Conservation (phyloP, 768 basidiomycete genomes). For the Krasilnikovozyma curviuscula region DNA sequence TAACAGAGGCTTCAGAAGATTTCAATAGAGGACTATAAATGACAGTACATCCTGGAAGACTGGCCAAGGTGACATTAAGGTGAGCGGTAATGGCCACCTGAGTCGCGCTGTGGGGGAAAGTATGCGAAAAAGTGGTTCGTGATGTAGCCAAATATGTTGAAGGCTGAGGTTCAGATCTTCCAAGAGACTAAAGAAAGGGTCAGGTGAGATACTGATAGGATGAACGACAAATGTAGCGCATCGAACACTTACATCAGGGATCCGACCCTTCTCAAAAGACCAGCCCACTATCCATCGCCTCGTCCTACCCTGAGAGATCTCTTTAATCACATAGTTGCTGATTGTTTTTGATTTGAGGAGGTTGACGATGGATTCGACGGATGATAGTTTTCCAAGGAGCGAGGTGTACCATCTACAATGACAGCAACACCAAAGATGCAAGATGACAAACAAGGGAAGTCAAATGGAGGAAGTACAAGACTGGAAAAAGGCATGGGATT, state of each 20-base stretch:
- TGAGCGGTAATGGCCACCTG: no score
- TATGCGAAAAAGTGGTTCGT: no score
- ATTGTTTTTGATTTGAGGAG: conserved; percentile 37
- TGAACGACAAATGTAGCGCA: conserved; percentile 30
- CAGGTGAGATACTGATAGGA: not conserved
- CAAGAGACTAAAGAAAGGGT: no score
- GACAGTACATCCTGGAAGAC: no score
- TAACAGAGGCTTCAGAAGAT: no score
- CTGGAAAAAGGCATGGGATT: not conserved
- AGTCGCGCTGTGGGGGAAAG: no score
- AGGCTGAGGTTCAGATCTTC: no score
- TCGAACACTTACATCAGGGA: conserved; percentile 52
- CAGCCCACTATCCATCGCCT: conserved; percentile 83
- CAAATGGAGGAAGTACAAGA: not conserved
- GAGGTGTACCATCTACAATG: conserved; percentile 68
- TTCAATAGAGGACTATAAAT: no score
- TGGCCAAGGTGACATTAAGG: no score
- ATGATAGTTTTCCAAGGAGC: conserved; percentile 71
- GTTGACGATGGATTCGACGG: conserved; percentile 43
- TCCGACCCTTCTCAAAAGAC: conserved; percentile 45
- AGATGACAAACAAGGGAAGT: not conserved
- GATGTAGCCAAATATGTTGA: no score
- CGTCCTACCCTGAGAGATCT: conserved; percentile 71
- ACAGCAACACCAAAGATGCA: not conserved
- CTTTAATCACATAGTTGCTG: conserved; percentile 64